Conservation (phyloP, 2,329 filamentous ascomycete genomes). For the Myriosclerotinia scirpicola region DNA sequence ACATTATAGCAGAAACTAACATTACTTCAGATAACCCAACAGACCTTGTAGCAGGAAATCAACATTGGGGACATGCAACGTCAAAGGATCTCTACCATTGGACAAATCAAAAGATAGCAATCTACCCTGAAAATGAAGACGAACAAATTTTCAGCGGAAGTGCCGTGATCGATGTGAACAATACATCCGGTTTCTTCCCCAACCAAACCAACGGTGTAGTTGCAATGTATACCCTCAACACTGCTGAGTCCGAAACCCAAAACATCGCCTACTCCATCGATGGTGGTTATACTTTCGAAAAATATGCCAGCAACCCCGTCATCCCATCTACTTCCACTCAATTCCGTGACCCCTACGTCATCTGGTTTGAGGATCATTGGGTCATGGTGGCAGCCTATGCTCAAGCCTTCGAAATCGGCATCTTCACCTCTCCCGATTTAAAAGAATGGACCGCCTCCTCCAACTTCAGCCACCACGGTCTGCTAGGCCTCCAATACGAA, state of each 20-base stretch:
- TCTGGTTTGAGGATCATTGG: slow-evolving; percentile 58
- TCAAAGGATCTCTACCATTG: slow-evolving; percentile 62
- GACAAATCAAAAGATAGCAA: slow-evolving; percentile 63
- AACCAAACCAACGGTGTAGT: slow-evolving; percentile 61
- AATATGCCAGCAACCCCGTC: slow-evolving; percentile 61
- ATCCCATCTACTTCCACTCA: slow-evolving; percentile 50
- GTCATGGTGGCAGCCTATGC: slow-evolving; percentile 57
- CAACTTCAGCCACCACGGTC: slow-evolving; percentile 58
- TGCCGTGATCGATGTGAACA: slow-evolving; percentile 53
- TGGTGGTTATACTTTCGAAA: slow-evolving; percentile 60
- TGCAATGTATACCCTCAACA: slow-evolving; percentile 54
- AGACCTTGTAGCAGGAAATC: slow-evolving; percentile 52
- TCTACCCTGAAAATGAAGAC: slow-evolving; percentile 48
- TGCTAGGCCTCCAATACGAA: slow-evolving; percentile 47
- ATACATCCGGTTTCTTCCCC: slow-evolving; percentile 63
- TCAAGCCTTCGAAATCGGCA: slow-evolving; percentile 56
- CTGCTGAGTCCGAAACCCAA: slow-evolving; percentile 50
- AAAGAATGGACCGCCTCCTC: slow-evolving; percentile 57
- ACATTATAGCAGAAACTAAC: background rate
- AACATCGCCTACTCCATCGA: slow-evolving; percentile 62
- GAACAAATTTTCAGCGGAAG: slow-evolving; percentile 54
- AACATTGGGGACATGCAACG: slow-evolving; percentile 68
- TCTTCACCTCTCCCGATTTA: slow-evolving; percentile 61
- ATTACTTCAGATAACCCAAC: slow-evolving; percentile 48
- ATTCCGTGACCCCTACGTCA: slow-evolving; percentile 66